These are phyloP conservation scores for Pleurotus citrinopileatus DNA, from an alignment of 768 basidiomycete genomes.

Conservation along the genomic window DNA sequence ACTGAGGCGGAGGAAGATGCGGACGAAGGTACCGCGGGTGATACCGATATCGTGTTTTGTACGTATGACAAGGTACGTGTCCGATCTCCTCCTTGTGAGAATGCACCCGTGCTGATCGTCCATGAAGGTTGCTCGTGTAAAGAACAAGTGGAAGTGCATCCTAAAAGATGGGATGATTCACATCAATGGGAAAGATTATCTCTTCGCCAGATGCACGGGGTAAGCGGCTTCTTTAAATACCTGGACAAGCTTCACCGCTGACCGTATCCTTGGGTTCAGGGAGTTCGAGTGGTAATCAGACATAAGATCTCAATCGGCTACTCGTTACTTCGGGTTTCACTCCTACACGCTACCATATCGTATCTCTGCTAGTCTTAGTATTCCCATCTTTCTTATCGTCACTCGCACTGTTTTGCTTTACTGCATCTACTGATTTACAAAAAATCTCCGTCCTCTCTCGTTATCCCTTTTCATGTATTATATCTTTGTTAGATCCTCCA, in stretches of 20 bases:
- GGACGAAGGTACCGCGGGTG: conserved; percentile 69
- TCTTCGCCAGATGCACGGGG: conserved; percentile 97
- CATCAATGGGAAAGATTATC: conserved; percentile 94
- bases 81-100: background rate
- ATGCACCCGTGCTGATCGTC: background rate
- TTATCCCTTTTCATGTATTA: background rate
- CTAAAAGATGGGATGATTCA: conserved; percentile 98
- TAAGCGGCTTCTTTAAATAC: conserved; percentile 34
- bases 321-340: background rate
- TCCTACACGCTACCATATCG: background rate
- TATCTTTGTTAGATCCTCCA: too few species aligned
- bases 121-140: conserved; percentile 93
- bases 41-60: conserved; percentile 94
- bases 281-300: conserved; percentile 43
- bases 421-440: background rate
- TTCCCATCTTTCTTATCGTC: background rate
- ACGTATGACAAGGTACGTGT: conserved; percentile 90
- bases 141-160: conserved; percentile 99
- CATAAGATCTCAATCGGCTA: too few species aligned
- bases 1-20: conserved; percentile 82
- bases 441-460: too few species aligned
- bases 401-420: background rate
- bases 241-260: background rate
- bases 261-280: conserved; percentile 19
- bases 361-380: background rate